Conservation (phyloP, 257 asterid genomes). For the Solanum gandarillasii region DNA sequence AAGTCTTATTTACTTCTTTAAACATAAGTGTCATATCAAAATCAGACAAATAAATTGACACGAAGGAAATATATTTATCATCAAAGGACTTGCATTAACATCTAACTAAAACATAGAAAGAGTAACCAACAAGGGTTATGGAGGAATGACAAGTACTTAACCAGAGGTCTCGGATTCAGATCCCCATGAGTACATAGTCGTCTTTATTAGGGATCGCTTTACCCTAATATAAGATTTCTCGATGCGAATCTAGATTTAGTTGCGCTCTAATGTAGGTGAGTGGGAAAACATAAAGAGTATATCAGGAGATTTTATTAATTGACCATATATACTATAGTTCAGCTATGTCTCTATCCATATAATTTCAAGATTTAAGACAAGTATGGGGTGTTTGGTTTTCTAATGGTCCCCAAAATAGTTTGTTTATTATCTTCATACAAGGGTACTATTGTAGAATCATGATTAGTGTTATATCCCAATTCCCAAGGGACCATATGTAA, state of each 20-base stretch:
- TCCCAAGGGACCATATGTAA: background rate
- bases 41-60: background rate
- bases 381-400: background rate
- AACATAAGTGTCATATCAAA: no score
- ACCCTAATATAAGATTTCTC: no score
- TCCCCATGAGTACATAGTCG: no score
- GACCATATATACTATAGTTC: background rate
- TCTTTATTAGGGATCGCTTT: background rate
- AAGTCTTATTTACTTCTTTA: background rate
- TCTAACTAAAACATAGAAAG: background rate
- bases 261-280: no score
- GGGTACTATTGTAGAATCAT: background rate
- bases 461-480: background rate
- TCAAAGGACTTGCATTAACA: background rate
- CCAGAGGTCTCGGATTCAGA: background rate
- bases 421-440: background rate
- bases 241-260: background rate
- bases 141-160: background rate
- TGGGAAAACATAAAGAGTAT: background rate
- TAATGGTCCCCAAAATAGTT: background rate
- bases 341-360: background rate
- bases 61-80: background rate
- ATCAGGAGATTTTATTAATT: background rate
- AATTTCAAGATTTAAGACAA: background rate
- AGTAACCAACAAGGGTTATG: background rate